Evolutionary conservation across 192 early-diverging fungal genomes (phyloP), one percentile per base, ranked within the genome.

Genomic region (Gonapodya prolifera): DNA sequence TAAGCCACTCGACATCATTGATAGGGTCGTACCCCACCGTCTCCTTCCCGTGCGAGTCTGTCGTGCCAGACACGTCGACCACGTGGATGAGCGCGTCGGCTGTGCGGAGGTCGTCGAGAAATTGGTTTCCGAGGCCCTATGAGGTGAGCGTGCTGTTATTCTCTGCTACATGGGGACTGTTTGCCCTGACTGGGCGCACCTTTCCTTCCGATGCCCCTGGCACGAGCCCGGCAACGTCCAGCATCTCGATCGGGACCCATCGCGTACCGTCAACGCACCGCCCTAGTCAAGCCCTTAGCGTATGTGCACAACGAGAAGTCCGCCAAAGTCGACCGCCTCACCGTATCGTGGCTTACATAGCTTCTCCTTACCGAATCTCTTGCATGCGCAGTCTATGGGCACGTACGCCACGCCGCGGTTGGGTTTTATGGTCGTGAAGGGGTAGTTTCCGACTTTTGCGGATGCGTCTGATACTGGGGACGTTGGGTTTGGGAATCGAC

Each of bases 351-450:
- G 92, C 36, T 87, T 83, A 77, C 93, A 94, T 34, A 79, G 83
- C 1, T 75, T 83, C 2, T 83, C 35, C 74, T 89, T 86, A 35
- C 81, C 81, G 75, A 86, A 86, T 17, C 77, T 76, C 35, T 82
- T 85, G 79, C 93, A 95, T 0, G 93, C 91, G 78, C 93, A 95
- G 33, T 85, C 86, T 1, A 92, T 79, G 1, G 87, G 88, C 76
- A 92, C 87, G 83, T 93, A 93, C 0, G 89, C 88, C 33, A 94
- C 85, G 69, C 91, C 93, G 75, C 91, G 87, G 83, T 94, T 94
- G 23, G 92, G 92, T 76, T 91, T 89, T 36, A 95, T 95, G 33
- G 93, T 95, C 28, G 93, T 95, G 83, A 95, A 95, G 1, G 93
- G 93, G 73, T 89, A 93, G 80, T 89, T 92, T 36, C 92, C 93